Conservation (phyloP, 164 flowering plant genomes). For the Euptelea pleiosperma region DNA sequence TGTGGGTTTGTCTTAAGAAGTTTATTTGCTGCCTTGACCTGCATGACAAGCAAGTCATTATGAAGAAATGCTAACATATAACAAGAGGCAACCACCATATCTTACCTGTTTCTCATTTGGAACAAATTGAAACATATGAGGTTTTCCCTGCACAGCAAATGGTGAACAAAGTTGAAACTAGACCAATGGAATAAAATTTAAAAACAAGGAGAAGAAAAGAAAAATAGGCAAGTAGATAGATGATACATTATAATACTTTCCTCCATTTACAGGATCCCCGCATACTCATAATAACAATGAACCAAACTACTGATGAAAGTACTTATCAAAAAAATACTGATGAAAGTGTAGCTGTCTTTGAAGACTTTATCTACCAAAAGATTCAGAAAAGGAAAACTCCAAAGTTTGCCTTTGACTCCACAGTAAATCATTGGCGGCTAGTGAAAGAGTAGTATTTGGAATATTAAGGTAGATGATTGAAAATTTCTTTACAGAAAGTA, state of each 20-base stretch:
- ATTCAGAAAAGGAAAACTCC: no score
- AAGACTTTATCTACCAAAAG: neutral
- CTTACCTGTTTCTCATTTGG: constrained; percentile 84
- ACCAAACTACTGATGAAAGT: neutral
- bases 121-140: constrained; percentile 85
- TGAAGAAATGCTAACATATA: neutral
- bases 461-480: neutral
- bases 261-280: neutral
- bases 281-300: neutral
- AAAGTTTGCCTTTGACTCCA: no score
- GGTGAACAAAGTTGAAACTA: constrained; percentile 1
- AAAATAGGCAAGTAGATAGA: neutral
- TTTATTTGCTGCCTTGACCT: constrained; percentile 90
- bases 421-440: no score
- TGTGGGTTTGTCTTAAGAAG: constrained; percentile 58
- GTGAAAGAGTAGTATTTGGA: neutral
- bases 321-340: no score
- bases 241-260: neutral
- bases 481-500: neutral
- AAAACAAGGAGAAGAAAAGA: neutral
- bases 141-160: constrained; percentile 64
- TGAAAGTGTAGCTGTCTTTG: neutral
- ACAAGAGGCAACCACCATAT: constrained; percentile 2
- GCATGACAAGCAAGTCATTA: constrained; percentile 15
- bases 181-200: neutral